Percentiles rank a stretch among this genome's conserved stretches.
Evolutionary conservation across 2,329 filamentous ascomycete species (phyloP).

Genomic region (Diaporthe eres): DNA sequence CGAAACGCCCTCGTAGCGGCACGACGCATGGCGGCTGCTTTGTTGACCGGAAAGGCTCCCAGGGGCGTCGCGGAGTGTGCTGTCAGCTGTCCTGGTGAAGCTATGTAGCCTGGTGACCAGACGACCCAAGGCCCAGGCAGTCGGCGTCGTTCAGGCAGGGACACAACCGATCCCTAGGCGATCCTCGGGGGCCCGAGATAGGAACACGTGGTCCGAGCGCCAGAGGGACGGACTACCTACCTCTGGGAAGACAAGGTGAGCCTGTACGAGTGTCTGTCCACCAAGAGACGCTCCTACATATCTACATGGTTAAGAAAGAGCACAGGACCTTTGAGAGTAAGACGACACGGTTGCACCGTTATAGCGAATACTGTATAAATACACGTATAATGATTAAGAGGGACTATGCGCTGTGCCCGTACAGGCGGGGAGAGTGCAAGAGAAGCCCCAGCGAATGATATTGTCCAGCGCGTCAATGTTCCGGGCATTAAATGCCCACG

Average conservation of each 20-base stretch:
- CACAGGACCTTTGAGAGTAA: background rate
- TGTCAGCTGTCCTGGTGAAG: constrained; percentile 20
- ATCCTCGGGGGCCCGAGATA: constrained; percentile 31
- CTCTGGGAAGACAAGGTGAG: too few relatives aligned
- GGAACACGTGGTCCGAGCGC: constrained; percentile 35
- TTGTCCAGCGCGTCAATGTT: background rate
- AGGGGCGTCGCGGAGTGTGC: constrained; percentile 14
- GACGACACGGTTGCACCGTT: background rate
- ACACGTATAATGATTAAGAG: background rate
- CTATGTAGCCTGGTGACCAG: constrained; percentile 27
- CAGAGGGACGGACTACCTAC: background rate
- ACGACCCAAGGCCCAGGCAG: constrained; percentile 20
- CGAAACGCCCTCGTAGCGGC: constrained; percentile 77
- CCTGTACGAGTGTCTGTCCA: background rate
- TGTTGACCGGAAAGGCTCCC: constrained; percentile 33
- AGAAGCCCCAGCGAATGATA: background rate
- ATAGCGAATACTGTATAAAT: background rate
- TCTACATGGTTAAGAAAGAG: background rate
- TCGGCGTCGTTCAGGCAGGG: constrained; percentile 24
- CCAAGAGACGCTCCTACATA: too few relatives aligned
- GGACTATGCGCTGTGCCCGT: background rate
- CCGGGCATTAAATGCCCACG: background rate
- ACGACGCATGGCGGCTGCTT: constrained; percentile 76
- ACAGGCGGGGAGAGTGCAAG: background rate
- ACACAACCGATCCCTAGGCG: background rate